Conservation (phyloP, 2,329 filamentous ascomycete genomes). For the Fusarium fracticaudum region DNA sequence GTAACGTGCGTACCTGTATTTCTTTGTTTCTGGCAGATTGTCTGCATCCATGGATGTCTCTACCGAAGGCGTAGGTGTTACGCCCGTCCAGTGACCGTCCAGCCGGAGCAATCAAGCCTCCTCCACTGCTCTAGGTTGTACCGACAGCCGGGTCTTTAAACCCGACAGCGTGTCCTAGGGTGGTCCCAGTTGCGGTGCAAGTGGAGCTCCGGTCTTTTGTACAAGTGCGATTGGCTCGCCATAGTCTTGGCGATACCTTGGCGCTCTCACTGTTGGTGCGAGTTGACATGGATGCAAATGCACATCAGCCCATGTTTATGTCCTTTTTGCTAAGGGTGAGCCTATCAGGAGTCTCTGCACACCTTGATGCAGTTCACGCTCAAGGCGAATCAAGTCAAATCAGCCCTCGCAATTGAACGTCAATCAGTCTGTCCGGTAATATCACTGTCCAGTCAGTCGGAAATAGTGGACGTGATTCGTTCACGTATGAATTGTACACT, state of each 20-base stretch:
- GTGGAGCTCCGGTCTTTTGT: conserved; percentile 25
- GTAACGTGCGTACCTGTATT: background rate
- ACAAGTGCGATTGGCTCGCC: conserved; percentile 7
- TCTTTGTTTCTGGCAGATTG: conserved; percentile 14
- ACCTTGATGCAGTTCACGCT: background rate
- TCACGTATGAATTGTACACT: background rate
- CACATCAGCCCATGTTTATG: conserved; percentile 23
- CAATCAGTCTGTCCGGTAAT: conserved; percentile 18
- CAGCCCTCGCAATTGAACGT: conserved; percentile 21
- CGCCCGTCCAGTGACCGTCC: conserved; percentile 26
- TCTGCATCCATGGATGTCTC: conserved; percentile 1
- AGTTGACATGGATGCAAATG: conserved; percentile 16
- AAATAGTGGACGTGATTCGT: conserved; percentile 7
- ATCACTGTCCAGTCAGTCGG: conserved; percentile 23
- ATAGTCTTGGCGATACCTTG: conserved; percentile 3
- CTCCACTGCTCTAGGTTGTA: conserved; percentile 21
- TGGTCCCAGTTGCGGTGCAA: conserved; percentile 29
- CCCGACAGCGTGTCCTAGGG: conserved; percentile 33
- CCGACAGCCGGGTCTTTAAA: conserved; percentile 42
- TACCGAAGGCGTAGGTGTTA: conserved; percentile 5
- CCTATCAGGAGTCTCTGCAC: conserved; percentile 15
- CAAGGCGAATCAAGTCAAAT: background rate
- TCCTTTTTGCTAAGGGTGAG: conserved; percentile 2
- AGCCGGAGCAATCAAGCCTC: conserved; percentile 29
- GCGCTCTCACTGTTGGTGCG: background rate